phyloP scores from a whole-genome alignment of 2,329 filamentous ascomycete genomes.

The Alternaria ethzedia region DNA sequence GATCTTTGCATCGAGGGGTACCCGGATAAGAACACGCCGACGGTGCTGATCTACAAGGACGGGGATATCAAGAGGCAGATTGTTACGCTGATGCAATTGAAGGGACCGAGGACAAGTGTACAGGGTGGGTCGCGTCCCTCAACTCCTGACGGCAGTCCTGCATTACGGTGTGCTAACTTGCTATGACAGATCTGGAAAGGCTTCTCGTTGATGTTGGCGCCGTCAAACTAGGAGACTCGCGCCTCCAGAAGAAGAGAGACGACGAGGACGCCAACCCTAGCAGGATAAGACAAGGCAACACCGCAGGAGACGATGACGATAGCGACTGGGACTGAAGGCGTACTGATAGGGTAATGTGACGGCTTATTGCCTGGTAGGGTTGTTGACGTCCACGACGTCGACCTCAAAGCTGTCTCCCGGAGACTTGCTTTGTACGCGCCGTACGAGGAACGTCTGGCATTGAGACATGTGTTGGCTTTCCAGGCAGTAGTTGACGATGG shows the following conservation, averaged over 20 bases:
- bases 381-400: background rate
- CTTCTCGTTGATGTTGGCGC: conserved; percentile 84
- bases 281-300: conserved; percentile 55
- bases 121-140: background rate
- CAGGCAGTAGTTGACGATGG: background rate
- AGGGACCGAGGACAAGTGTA: conserved; percentile 58
- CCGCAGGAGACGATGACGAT: conserved; percentile 56
- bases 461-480: background rate
- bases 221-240: conserved; percentile 76
- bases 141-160: background rate
- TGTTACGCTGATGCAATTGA: conserved; percentile 83
- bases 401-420: background rate
- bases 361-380: background rate
- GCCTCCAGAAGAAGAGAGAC: conserved; percentile 68
- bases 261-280: conserved; percentile 59
- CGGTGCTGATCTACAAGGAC: conserved; percentile 89
- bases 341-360: background rate
- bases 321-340: conserved; percentile 64
- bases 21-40: conserved; percentile 92
- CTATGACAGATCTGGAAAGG: conserved; percentile 71
- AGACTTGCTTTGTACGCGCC: background rate
- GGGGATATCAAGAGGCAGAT: conserved; percentile 91
- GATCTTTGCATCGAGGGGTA: conserved; percentile 96
- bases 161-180: background rate
- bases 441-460: background rate